Conservation (phyloP, 2,329 filamentous ascomycete species). For the Ceratocystis colombiana region DNA sequence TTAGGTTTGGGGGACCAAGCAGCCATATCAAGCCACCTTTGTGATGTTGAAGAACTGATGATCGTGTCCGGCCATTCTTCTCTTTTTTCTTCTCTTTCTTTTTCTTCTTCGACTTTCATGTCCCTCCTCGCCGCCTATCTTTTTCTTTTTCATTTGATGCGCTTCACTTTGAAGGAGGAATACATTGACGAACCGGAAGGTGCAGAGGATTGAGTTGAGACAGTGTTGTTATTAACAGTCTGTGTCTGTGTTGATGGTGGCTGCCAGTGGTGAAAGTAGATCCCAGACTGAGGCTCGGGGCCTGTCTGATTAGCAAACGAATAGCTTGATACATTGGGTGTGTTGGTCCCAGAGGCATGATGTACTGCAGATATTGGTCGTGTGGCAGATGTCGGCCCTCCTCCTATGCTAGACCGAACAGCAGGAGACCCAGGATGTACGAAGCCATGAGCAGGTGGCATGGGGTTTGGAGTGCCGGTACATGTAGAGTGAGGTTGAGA, state of each 20-base stretch:
- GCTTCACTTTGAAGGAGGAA: constrained; percentile 32
- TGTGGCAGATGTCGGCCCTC: constrained; percentile 25
- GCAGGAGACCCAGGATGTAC: constrained; percentile 22
- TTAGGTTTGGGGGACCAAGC: constrained; percentile 18
- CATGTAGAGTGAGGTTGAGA: constrained; percentile 38
- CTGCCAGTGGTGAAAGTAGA: constrained; percentile 91
- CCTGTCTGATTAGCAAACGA: constrained; percentile 42
- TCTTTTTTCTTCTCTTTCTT: constrained; percentile 8
- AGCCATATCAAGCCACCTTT: constrained; percentile 8
- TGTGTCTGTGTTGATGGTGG: constrained; percentile 50
- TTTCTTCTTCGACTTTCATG: neutral
- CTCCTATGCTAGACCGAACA: constrained; percentile 10
- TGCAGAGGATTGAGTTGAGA: constrained; percentile 57
- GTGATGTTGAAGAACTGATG: constrained; percentile 20
- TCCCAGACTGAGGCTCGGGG: constrained; percentile 49
- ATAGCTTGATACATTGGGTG: constrained; percentile 19
- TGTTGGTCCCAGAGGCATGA: constrained; percentile 21
- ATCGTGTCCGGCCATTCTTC: constrained; percentile 6
- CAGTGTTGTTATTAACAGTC: constrained; percentile 25
- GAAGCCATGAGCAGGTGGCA: constrained; percentile 17
- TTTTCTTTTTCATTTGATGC: constrained; percentile 29
- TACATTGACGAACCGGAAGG: constrained; percentile 57
- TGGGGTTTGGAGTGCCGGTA: constrained; percentile 31
- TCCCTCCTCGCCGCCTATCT: neutral
- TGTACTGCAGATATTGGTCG: constrained; percentile 34